Conservation (phyloP, 2,329 filamentous ascomycete genomes). For the Bipolaris bicolor region DNA sequence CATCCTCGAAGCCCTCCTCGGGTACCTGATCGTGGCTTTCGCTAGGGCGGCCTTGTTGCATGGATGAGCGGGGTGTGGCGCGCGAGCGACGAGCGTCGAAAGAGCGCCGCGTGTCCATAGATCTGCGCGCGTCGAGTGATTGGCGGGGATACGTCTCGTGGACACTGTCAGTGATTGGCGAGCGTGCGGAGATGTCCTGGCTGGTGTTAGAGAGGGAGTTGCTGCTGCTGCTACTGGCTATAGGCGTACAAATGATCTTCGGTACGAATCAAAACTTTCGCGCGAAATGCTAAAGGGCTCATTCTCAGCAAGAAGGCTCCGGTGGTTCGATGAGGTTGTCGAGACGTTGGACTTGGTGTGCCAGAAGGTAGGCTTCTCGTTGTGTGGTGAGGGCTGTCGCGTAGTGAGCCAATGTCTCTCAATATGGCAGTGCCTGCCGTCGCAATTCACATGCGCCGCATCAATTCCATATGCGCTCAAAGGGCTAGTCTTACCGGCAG, state of each 20-base stretch:
- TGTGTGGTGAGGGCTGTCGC: conserved; percentile 75
- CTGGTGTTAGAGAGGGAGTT: conserved; percentile 47
- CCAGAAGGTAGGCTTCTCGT: conserved; percentile 85
- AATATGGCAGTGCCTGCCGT: neutral
- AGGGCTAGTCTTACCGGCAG: conserved; percentile 70
- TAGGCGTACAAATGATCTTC: conserved; percentile 86
- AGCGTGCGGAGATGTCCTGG: conserved; percentile 88
- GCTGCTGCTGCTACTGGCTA: neutral
- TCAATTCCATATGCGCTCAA: neutral
- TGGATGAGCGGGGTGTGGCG: conserved; percentile 66
- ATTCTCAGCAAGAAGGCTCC: conserved; percentile 75
- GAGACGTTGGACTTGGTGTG: conserved; percentile 56
- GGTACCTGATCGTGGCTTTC: conserved; percentile 65
- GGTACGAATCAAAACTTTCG: conserved; percentile 96
- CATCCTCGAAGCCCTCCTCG: conserved; percentile 87
- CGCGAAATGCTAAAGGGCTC: conserved; percentile 95
- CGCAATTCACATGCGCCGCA: conserved; percentile 6
- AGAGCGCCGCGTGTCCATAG: conserved; percentile 74
- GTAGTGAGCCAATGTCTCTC: conserved; percentile 27
- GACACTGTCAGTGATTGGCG: conserved; percentile 69
- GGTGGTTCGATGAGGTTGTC: conserved; percentile 62
- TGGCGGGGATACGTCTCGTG: conserved; percentile 61
- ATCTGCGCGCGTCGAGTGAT: conserved; percentile 67
- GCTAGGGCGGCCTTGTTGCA: conserved; percentile 63
- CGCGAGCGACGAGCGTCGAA: conserved; percentile 55